Evolutionary conservation across 148 eudicot species (phyloP), one percentile per base, ranked within the genome.

Genomic region (Euryodendron excelsum): DNA sequence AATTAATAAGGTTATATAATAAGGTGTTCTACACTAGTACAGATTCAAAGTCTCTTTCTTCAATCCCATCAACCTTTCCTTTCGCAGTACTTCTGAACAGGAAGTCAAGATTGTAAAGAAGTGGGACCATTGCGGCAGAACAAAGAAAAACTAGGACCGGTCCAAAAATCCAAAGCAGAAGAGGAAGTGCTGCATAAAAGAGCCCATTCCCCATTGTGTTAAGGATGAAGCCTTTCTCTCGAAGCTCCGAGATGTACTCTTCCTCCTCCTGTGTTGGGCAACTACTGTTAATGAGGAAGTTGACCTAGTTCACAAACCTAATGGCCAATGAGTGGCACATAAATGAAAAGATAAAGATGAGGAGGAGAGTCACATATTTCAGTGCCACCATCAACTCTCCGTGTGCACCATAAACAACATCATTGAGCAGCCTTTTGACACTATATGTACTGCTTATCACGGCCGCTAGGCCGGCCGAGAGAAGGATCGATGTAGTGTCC

Each of bases 401-500:
- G 37, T 90, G 97, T 23, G 87, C 97, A 0, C 99, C 99, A 53
- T 89, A 96, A 12, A 96, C 82, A 31, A 93, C 17, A 89, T 96
- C 94, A 82, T 93, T 91, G 23, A 96, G 74, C 0, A 97, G 94
- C 75, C 90, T 91, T 44, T 96, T 96, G 37, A 96, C 86, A 82
- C 89, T 90, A 80, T 96, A 96, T 0, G 98, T 93, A 82, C 99
- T 96, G 84, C 99, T 96, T 5, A 96, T 80, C 11, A 96, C 90
- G 1, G 99, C 99, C 0, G 99, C 99, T 13, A 96, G 77, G 3
- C 99, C 99, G 0, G 92, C 85, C 70, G 89, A 85, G 2, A 96
- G 89, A 18, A 96, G 98, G 86, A 96, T 93, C 0, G 98, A 96
- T 0, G 99, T 96, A 0, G 99, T 96, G 75, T 98, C 99, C 99